These are phyloP conservation scores for Mentha longifolia DNA, from an alignment of 257 asterid species.

Conservation along the genomic window DNA sequence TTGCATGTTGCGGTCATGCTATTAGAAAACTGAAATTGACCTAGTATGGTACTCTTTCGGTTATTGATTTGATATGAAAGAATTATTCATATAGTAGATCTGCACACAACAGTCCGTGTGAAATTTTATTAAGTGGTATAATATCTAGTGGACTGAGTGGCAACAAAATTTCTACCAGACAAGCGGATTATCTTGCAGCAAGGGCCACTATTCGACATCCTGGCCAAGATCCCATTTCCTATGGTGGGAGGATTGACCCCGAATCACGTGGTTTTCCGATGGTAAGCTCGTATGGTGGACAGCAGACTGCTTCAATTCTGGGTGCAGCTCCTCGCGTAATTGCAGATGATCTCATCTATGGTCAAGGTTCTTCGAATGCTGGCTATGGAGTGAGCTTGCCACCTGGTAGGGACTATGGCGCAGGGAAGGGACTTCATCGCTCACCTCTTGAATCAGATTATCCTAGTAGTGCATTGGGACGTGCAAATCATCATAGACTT, in stretches of 20 bases:
- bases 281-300: constrained; percentile 66
- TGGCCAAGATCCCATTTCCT: constrained; percentile 73
- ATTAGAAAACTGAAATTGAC: constrained; percentile 26
- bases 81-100: constrained; percentile 37
- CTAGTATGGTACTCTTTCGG: constrained; percentile 22
- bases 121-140: constrained; percentile 47
- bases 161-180: constrained; percentile 91
- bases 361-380: constrained; percentile 76
- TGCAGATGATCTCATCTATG: constrained; percentile 67
- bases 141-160: constrained; percentile 70
- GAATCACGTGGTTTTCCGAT: constrained; percentile 66
- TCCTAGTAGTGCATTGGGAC: constrained; percentile 58
- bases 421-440: constrained; percentile 82
- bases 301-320: constrained; percentile 79
- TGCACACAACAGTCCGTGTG: constrained; percentile 46
- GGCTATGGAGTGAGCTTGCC: constrained; percentile 99
- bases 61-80: constrained; percentile 33
- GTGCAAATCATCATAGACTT: constrained; percentile 58
- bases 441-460: constrained; percentile 64
- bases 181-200: constrained; percentile 84
- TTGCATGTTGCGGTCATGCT: constrained; percentile 20
- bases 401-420: constrained; percentile 97
- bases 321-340: constrained; percentile 87
- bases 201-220: constrained; percentile 71
- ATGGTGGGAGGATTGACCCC: constrained; percentile 73